Evolutionary conservation across 2,329 filamentous ascomycete genomes (phyloP).

Genomic region (Calonectria hawksworthii): DNA sequence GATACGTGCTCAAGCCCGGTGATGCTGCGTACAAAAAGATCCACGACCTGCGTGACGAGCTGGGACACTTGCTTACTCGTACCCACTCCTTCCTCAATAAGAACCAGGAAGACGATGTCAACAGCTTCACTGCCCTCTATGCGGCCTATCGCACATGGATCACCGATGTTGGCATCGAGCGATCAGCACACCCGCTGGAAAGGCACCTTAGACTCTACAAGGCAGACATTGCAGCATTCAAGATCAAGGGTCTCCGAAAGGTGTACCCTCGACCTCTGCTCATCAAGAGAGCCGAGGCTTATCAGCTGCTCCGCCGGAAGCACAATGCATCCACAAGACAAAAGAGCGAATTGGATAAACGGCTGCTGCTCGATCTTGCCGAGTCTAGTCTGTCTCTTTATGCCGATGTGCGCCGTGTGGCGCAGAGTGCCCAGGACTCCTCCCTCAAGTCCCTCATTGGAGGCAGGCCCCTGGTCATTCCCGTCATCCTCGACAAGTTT

Average conservation of each 20-base stretch:
- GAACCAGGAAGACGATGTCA: conserved; percentile 94
- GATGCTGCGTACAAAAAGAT: conserved; percentile 78
- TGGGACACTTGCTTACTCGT: conserved; percentile 84
- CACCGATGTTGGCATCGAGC: conserved; percentile 95
- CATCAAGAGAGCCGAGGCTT: conserved; percentile 92
- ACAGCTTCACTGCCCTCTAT: conserved; percentile 94
- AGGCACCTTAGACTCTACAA: conserved; percentile 86
- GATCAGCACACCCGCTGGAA: conserved; percentile 93
- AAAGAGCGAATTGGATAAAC: conserved; percentile 91
- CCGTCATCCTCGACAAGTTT: conserved; percentile 84
- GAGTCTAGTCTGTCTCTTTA: conserved; percentile 93
- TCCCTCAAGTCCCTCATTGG: conserved; percentile 93
- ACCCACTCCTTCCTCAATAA: conserved; percentile 87
- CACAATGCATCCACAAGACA: conserved; percentile 92
- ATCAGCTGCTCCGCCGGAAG: conserved; percentile 92
- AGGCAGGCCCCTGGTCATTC: conserved; percentile 89
- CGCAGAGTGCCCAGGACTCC: conserved; percentile 92
- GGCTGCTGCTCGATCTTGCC: conserved; percentile 86
- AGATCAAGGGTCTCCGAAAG: conserved; percentile 92
- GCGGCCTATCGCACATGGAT: conserved; percentile 96
- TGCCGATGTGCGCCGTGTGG: conserved; percentile 94
- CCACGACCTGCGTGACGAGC: conserved; percentile 83
- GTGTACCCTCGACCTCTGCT: conserved; percentile 93
- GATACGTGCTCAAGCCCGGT: conserved; percentile 77
- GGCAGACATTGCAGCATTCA: conserved; percentile 91